Base-by-base conservation (phyloP, 805 yeast species). In the Kuraishia piskuri region DNA sequence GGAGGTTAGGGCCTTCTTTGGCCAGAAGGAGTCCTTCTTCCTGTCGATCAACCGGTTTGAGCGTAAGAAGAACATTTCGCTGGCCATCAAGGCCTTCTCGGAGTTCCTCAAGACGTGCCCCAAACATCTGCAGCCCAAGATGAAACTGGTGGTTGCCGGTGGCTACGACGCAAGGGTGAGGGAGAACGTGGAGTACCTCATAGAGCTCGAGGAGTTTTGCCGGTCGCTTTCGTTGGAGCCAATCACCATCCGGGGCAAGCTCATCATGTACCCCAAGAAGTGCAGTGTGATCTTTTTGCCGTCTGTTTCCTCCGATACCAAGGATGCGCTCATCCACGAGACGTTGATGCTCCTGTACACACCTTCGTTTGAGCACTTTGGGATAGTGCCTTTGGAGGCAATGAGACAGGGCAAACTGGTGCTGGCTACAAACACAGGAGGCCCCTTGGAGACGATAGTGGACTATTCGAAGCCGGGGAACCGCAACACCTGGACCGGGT, bases 371-470 rank as follows among this genome's bases (percentile, higher is more conserved):
- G 99, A 94, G 67, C 99, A 94, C 70, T 94, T 94, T 65, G 99
- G 99, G 14, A 94, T 94, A 58, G 99, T 94, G 9, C 99, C 99
- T 1, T 75, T 94, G 17, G 99, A 94, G 66, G 91, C 96, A 12
- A 91, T 94, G 97, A 76, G 85, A 49, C 75, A 80, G 54, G 86
- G 88, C 25, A 84, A 85, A 0, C 90, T 96, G 0, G 97, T 91
- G 0, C 70, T 94, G 51, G 97, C 97, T 0, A 84, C 86, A 4
- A 82, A 88, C 62, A 82, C 82, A 45, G 99, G 99, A 24, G 99
- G 99, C 0, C 99, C 99, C 0, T 68, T 84, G 37, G 99, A 94
- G 64, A 85, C 96, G 0, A 71, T 86, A 9, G 74, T 73, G 0
- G 74, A 75, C 50, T 60, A 57, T 46, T 21, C 8, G 9, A 12